Percentiles rank a stretch among this genome's conserved stretches.
Conservation (phyloP, 2,329 filamentous ascomycete genomes). For the Nemania sp. region DNA sequence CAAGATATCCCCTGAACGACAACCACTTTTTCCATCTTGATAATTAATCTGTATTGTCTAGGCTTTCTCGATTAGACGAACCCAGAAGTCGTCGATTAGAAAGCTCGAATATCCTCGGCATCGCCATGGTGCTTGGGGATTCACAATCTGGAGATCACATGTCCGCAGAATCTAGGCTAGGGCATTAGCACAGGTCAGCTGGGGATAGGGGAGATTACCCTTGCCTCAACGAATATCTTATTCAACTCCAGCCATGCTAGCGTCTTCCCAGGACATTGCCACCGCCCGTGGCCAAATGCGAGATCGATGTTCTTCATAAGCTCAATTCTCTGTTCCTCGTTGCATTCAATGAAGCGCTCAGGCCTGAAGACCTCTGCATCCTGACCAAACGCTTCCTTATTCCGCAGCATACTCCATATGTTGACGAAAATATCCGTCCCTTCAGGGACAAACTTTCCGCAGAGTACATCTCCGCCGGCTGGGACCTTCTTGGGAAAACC, state of each 20-base stretch:
- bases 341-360: slow-evolving; percentile 34
- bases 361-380: slow-evolving; percentile 35
- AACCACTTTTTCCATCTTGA: not conserved
- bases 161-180: slow-evolving; percentile 28
- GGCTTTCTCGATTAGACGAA: slow-evolving; percentile 25
- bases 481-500: slow-evolving; percentile 36
- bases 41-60: not conserved
- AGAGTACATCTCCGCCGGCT: slow-evolving; percentile 32
- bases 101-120: slow-evolving; percentile 31
- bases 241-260: slow-evolving; percentile 36
- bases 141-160: slow-evolving; percentile 34
- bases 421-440: slow-evolving; percentile 36
- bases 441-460: slow-evolving; percentile 32
- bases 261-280: slow-evolving; percentile 34
- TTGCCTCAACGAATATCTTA: slow-evolving; percentile 30
- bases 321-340: slow-evolving; percentile 14
- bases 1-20: too few species aligned
- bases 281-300: slow-evolving; percentile 34
- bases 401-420: slow-evolving; percentile 30
- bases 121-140: slow-evolving; percentile 31
- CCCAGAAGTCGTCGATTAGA: slow-evolving; percentile 32
- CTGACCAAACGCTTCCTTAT: slow-evolving; percentile 34
- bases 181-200: slow-evolving; percentile 1
- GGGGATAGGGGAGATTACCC: not conserved
- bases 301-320: slow-evolving; percentile 32